phyloP scores from a whole-genome alignment of 2,329 filamentous ascomycete species.

The Exophiala lecanii-corni region DNA sequence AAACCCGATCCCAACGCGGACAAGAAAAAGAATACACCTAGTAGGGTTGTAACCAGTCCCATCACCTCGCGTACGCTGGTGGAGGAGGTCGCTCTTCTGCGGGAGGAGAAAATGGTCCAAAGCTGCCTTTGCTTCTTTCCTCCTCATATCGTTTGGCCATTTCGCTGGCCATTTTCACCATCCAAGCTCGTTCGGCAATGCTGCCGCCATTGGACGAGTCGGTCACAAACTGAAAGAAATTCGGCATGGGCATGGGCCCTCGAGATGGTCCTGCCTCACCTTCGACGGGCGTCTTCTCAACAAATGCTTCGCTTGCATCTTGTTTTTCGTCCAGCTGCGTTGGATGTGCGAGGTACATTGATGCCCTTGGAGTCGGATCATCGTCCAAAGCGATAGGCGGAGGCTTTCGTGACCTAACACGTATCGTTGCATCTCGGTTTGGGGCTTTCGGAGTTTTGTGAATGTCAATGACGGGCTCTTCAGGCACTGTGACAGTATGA shows the following conservation, averaged over 20 bases:
- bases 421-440: conserved; percentile 22
- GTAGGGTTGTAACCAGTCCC: neutral
- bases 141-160: conserved; percentile 81
- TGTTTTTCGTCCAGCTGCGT: neutral
- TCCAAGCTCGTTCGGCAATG: conserved; percentile 44
- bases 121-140: conserved; percentile 55
- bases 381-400: conserved; percentile 11
- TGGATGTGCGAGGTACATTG: conserved; percentile 21
- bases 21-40: neutral
- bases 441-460: conserved; percentile 8
- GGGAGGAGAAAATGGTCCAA: conserved; percentile 20
- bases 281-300: conserved; percentile 7
- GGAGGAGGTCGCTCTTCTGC: conserved; percentile 38
- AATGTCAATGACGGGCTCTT: conserved; percentile 7
- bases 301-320: neutral
- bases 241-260: conserved; percentile 32
- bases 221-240: conserved; percentile 33
- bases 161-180: conserved; percentile 77
- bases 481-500: neutral
- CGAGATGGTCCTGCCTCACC: conserved; percentile 16
- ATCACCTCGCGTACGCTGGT: conserved; percentile 42
- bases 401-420: conserved; percentile 14
- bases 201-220: conserved; percentile 32
- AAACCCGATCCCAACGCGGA: neutral
- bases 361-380: conserved; percentile 25